Evolutionary conservation across 2,329 filamentous ascomycete genomes (phyloP), one percentile per base, ranked within the genome.

Genomic region (Sporothrix variecibatus): DNA sequence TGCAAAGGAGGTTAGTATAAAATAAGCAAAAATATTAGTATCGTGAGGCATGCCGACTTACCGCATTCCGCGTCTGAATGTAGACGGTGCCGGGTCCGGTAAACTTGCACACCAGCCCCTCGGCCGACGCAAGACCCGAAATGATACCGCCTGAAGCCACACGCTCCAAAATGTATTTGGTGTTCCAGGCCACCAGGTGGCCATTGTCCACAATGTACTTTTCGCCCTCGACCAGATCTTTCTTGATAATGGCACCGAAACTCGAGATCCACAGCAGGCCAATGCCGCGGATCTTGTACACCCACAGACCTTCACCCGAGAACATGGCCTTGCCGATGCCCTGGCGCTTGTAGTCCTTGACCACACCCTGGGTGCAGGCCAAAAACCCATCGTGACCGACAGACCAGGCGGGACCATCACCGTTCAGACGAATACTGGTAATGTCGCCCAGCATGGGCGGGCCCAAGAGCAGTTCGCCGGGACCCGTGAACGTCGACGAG

Each of bases 171-270:
- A 93, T 88, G 79, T 98, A 99, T 80, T 97, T 94, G 80, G 93
- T 95, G 81, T 98, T 98, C 96, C 96, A 99, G 0, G 96, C 95
- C 0, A 98, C 94, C 0, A 98, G 87, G 78, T 98, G 94, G 2
- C 94, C 94, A 79, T 97, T 97, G 79, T 97, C 94, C 73, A 98
- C 91, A 77, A 96, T 94, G 82, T 98, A 98, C 78, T 92, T 92
- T 81, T 98, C 95, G 11, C 92, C 92, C 15, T 91, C 88, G 62
- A 81, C 83, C 38, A 91, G 84, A 81, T 98, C 94, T 84, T 98
- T 98, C 79, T 93, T 89, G 76, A 98, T 94, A 75, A 99, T 97
- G 6, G 96, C 96, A 7, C 96, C 96, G 79, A 99, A 96, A 79
- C 94, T 97, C 9, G 94, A 93, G 65, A 98, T 87, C 94, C 95